Conservation (phyloP, 208 protist genomes). For the Crithidia acanthocephali region DNA sequence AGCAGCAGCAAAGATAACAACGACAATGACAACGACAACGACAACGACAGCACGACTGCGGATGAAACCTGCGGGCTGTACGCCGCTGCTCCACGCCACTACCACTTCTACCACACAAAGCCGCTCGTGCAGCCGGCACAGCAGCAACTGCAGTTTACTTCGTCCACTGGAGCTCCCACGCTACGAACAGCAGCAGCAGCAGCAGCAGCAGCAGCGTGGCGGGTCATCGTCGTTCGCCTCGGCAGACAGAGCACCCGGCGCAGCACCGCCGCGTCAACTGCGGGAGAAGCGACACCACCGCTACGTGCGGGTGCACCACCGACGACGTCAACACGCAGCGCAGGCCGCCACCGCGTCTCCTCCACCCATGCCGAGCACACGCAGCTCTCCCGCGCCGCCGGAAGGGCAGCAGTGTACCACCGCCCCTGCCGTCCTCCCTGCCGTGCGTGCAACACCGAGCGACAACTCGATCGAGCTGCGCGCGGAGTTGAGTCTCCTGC, state of each 20-base stretch:
- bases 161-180: constrained; percentile 6
- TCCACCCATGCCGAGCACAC: neutral
- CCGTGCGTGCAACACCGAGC: neutral
- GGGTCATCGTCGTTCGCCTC: neutral
- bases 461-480: neutral
- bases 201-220: neutral
- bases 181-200: neutral
- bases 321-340: neutral
- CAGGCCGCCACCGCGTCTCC: too few relatives aligned
- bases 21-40: neutral
- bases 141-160: neutral
- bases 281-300: constrained; percentile 36
- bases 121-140: neutral
- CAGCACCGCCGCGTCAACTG: neutral
- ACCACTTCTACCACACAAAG: constrained; percentile 24
- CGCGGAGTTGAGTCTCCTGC: neutral
- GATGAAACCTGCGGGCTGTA: constrained; percentile 18
- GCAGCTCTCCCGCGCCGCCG: neutral
- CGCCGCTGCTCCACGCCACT: constrained; percentile 23
- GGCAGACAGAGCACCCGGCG: neutral
- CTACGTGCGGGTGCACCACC: constrained; percentile 38
- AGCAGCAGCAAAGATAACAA: neutral
- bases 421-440: too few relatives aligned
- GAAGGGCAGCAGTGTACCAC: too few relatives aligned
- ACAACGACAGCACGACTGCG: neutral